Conservation (phyloP, 495 filamentous ascomycete species). For the Aspergillus taichungensis region DNA sequence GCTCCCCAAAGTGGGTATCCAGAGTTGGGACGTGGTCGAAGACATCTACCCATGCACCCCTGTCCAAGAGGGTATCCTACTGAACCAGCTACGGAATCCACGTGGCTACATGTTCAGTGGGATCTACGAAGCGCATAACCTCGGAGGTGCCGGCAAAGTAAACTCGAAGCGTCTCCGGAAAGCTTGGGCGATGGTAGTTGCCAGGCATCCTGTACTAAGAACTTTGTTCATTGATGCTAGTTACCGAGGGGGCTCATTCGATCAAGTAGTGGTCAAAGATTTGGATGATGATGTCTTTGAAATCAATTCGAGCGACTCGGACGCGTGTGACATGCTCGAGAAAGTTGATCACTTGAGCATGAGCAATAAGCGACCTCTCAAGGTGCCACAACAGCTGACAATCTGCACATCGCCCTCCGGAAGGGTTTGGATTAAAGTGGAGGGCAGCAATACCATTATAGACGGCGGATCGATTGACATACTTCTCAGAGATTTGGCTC, state of each 20-base stretch:
- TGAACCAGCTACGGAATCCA: conserved; percentile 49
- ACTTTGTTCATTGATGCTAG: conserved; percentile 48
- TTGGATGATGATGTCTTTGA: conserved; percentile 25
- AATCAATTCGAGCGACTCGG: conserved; percentile 32
- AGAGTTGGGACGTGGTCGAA: conserved; percentile 37
- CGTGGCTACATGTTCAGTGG: conserved; percentile 38
- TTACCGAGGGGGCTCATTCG: conserved; percentile 41
- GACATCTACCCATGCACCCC: conserved; percentile 57
- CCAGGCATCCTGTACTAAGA: conserved; percentile 44
- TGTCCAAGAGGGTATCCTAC: conserved; percentile 57
- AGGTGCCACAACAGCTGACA: conserved; percentile 41
- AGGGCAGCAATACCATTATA: conserved; percentile 50
- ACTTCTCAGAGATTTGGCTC: conserved; percentile 31
- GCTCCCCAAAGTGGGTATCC: conserved; percentile 41
- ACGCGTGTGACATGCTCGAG: conserved; percentile 25
- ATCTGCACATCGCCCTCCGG: conserved; percentile 32
- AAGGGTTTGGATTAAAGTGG: conserved; percentile 39
- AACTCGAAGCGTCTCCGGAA: conserved; percentile 30
- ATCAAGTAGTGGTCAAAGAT: conserved; percentile 44
- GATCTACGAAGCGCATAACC: conserved; percentile 31
- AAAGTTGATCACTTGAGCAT: conserved; percentile 26
- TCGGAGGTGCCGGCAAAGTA: conserved; percentile 18
- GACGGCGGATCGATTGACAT: conserved; percentile 36
- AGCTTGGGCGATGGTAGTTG: conserved; percentile 47
- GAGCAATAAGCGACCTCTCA: conserved; percentile 25